Evolutionary conservation across 1,284 basidiomycete genomes (phyloP).

Genomic region (Phellopilus nigrolimitatus): DNA sequence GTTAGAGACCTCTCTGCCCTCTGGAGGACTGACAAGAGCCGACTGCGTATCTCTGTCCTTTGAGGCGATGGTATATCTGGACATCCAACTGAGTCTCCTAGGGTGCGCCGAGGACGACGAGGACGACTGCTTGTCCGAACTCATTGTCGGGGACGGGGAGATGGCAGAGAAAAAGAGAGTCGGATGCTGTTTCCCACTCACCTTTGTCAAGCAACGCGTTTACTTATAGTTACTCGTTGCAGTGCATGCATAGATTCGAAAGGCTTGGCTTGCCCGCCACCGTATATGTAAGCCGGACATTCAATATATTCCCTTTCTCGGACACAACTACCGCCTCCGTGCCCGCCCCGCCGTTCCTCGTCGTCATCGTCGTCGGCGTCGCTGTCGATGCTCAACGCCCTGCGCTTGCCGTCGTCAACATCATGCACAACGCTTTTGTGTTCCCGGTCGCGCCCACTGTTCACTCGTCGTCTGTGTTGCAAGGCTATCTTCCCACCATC

Average conservation of each 20-base stretch:
- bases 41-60: constrained; percentile 9
- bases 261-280: constrained; percentile 1
- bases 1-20: constrained; percentile 15
- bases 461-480: not conserved
- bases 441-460: not conserved
- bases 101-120: constrained; percentile 11
- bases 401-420: not conserved
- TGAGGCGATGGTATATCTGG: constrained; percentile 9
- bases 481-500: not conserved
- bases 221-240: too few relatives aligned
- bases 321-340: not conserved
- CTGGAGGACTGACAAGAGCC: constrained; percentile 15
- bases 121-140: constrained; percentile 2
- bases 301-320: not conserved
- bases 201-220: too few relatives aligned
- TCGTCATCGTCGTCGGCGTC: not conserved
- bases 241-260: not conserved
- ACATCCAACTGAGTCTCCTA: constrained; percentile 13
- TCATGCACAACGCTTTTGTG: not conserved
- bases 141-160: not conserved
- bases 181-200: not conserved
- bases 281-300: not conserved
- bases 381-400: not conserved
- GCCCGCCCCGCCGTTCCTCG: not conserved
- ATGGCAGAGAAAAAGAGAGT: constrained; percentile 4